These are phyloP conservation scores for Leccinum huronense DNA, from an alignment of 1,284 basidiomycete species.

Conservation along the genomic window DNA sequence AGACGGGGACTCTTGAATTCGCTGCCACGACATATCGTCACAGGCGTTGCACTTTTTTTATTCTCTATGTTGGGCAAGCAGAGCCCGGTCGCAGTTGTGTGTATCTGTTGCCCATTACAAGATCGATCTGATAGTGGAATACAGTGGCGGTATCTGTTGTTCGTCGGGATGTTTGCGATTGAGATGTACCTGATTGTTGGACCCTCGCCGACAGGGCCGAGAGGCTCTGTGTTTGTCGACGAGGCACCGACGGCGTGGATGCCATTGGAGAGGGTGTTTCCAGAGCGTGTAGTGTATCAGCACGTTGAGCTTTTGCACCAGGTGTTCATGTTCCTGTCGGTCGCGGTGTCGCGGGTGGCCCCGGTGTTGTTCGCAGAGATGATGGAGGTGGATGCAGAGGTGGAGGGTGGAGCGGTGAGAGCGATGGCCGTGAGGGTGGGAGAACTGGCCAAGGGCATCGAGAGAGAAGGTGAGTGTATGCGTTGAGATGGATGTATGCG, in stretches of 20 bases:
- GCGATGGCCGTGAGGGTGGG: constrained; percentile 26
- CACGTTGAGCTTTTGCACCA: constrained; percentile 76
- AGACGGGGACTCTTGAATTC: constrained; percentile 64
- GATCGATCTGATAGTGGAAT: constrained; percentile 48
- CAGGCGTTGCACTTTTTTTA: constrained; percentile 59
- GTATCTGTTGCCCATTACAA: constrained; percentile 33
- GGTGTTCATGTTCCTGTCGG: constrained; percentile 66
- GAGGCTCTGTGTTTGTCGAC: constrained; percentile 25
- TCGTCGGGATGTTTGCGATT: constrained; percentile 53
- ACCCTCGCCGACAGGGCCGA: constrained; percentile 31
- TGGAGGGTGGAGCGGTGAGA: constrained; percentile 23
- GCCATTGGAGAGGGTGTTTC: constrained; percentile 55
- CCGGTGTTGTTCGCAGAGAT: constrained; percentile 56
- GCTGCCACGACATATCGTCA: constrained; percentile 71
- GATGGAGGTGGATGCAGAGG: constrained; percentile 19
- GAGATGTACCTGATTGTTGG: constrained; percentile 65
- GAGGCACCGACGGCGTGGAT: constrained; percentile 26
- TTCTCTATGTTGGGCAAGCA: constrained; percentile 61
- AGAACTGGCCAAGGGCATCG: constrained; percentile 22
- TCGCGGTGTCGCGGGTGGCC: constrained; percentile 66
- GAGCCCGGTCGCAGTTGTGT: constrained; percentile 64
- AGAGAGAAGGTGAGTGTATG: constrained; percentile 33
- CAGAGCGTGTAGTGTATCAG: constrained; percentile 65
- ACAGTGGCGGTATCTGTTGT: constrained; percentile 81
- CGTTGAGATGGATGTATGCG: not conserved